Conservation (phyloP, 1,284 basidiomycete species). For the Pholiota adiposa region DNA sequence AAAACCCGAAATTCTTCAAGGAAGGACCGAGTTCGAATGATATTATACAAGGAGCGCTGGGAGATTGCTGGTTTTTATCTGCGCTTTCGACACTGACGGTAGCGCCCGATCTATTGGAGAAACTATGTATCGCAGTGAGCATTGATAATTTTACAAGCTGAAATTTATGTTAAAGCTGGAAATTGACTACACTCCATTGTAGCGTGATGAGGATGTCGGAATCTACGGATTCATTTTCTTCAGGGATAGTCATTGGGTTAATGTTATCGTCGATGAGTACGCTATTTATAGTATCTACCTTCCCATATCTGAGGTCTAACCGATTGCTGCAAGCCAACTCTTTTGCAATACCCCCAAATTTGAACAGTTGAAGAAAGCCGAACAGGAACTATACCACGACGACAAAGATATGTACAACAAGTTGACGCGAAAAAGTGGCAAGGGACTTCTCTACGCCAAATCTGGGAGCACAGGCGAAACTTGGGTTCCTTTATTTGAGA, state of each 20-base stretch:
- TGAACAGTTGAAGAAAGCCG: conserved; percentile 39
- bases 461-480: conserved; percentile 50
- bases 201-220: conserved; percentile 51
- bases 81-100: conserved; percentile 45
- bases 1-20: conserved; percentile 47
- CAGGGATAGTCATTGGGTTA: conserved; percentile 41
- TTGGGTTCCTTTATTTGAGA: conserved; percentile 57
- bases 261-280: conserved; percentile 48
- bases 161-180: no score
- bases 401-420: conserved; percentile 44
- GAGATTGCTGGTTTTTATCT: conserved; percentile 53
- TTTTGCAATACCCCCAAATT: conserved; percentile 46
- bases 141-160: background rate
- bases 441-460: conserved; percentile 46
- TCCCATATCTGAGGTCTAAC: background rate
- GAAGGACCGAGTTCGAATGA: conserved; percentile 42
- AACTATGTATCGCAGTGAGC: conserved; percentile 50
- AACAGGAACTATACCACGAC: conserved; percentile 46
- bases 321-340: conserved; percentile 32
- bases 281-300: conserved; percentile 24
- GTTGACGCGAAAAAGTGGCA: conserved; percentile 42
- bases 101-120: conserved; percentile 43
- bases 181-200: background rate
- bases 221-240: conserved; percentile 56
- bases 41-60: conserved; percentile 47